These are phyloP conservation scores for Gossypium sturtianum DNA, from an alignment of 345 rosid genomes.

Conservation along the genomic window DNA sequence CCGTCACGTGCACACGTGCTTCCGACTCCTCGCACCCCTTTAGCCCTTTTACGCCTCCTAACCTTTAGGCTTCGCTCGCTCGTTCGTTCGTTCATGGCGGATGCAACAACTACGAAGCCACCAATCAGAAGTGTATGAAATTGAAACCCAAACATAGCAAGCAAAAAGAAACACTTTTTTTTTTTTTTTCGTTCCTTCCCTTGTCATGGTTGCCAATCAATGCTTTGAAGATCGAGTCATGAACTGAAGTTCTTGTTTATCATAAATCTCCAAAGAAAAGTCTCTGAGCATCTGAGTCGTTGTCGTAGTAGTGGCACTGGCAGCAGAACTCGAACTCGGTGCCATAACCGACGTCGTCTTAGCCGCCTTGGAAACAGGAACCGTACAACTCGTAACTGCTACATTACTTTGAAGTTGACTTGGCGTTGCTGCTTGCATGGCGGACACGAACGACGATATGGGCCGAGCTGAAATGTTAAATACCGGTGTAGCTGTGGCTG, in stretches of 20 bases:
- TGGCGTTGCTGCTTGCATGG: slow-evolving; percentile 39
- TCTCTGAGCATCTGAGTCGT: slow-evolving; percentile 62
- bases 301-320: slow-evolving; percentile 10
- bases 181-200: not conserved
- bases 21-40: not conserved
- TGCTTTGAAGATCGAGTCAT: slow-evolving; percentile 52
- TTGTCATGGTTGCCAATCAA: slow-evolving; percentile 11
- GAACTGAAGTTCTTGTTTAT: slow-evolving; percentile 66
- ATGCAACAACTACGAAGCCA: not conserved
- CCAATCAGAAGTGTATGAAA: not conserved
- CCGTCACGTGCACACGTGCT: slow-evolving; percentile 60
- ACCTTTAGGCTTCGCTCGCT: slow-evolving; percentile 1
- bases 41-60: not conserved
- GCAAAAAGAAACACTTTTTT: not conserved
- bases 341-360: slow-evolving; percentile 43
- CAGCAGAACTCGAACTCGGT: slow-evolving; percentile 45
- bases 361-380: slow-evolving; percentile 27
- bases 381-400: slow-evolving; percentile 17
- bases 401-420: slow-evolving; percentile 21
- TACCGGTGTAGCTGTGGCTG: slow-evolving; percentile 41
- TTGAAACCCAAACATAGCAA: not conserved
- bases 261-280: slow-evolving; percentile 68
- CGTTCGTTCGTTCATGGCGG: slow-evolving; percentile 22
- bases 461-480: slow-evolving; percentile 48
- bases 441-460: slow-evolving; percentile 48